Evolutionary conservation across 441 rosid species (phyloP), one percentile per base, ranked within the genome.

Genomic region (Gossypium laxum): DNA sequence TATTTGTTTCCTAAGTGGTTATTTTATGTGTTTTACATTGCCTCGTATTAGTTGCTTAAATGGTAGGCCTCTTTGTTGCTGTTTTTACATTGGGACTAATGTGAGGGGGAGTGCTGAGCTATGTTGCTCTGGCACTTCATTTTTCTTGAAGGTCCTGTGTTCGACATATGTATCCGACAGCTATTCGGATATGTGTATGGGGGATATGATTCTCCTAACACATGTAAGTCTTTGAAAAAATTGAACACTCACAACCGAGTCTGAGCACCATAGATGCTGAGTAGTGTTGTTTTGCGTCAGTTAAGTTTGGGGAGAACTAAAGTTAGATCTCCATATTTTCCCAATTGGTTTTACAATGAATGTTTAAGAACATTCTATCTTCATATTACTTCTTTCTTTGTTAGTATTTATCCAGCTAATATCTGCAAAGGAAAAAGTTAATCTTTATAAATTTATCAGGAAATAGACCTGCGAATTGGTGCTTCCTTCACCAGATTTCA

Each of bases 401-500:
- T 8, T 58, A 45, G 12, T 58, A 43, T 70, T 70, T 55, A 19
- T 59, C 24, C 17, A 43, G 21, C 50, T 52, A 15, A 17, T 32
- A 69, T 34, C 61, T 18, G 19, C 32, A 19, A 58, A 52, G 57
- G 34, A 10, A 3, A 12, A 50, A 63, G 55, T 59, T 50, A 2
- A 67, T 2, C 6, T 72, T 50, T 32, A 73, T 54, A 59, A 60
- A 57, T 67, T 76, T 5, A 50, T 61, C 80, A 93, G 98, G 97
- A 93, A 82, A 91, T 93, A 79, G 96, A 93, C 77, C 92, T 93
- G n/a, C 91, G 98, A 8, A 90, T 93, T 73, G 98, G 97, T 77
- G 96, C 97, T 82, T 91, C 97, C 62, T 93, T 93, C 82, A 93
- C 98, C 51, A 85, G 98, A 78, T 93, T 93, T 77, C 98, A 91